Conservation (phyloP, 371 early-diverging fungal species). For the Apophysomyces variabilis region DNA sequence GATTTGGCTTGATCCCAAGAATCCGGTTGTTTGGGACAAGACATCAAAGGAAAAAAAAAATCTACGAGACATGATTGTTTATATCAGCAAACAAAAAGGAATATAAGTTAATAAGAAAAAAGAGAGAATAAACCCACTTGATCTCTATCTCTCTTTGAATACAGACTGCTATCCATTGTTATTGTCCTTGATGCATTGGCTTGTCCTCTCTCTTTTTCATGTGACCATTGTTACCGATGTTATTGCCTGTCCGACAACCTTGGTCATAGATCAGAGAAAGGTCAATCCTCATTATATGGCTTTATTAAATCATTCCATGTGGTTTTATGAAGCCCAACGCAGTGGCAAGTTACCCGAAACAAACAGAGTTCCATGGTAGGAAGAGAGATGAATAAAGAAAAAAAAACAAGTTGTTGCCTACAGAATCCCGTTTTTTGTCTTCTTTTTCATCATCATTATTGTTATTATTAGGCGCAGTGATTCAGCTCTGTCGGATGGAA, state of each 20-base stretch:
- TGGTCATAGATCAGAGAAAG: background rate
- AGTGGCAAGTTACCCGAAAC: conserved; percentile 52
- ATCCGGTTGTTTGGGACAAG: no score
- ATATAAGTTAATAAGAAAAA: no score
- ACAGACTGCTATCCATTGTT: background rate
- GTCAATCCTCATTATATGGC: conserved; percentile 28
- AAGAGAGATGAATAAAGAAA: background rate
- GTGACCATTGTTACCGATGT: background rate
- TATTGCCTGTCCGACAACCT: background rate
- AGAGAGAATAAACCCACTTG: no score
- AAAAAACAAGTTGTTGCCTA: background rate
- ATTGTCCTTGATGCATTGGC: background rate
- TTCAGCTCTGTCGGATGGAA: conserved; percentile 53
- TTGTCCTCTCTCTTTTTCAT: background rate
- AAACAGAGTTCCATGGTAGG: conserved; percentile 53
- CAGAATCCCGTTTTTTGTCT: no score
- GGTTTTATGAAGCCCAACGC: conserved; percentile 63
- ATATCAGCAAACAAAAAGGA: no score
- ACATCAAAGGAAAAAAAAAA: background rate
- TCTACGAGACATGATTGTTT: background rate
- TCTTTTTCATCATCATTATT: background rate
- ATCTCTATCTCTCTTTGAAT: background rate
- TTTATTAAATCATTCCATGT: conserved; percentile 50
- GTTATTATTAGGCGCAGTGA: conserved; percentile 42
- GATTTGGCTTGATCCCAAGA: no score